phyloP scores from a whole-genome alignment of 2,329 filamentous ascomycete species.

The Trichoderma sp. region DNA sequence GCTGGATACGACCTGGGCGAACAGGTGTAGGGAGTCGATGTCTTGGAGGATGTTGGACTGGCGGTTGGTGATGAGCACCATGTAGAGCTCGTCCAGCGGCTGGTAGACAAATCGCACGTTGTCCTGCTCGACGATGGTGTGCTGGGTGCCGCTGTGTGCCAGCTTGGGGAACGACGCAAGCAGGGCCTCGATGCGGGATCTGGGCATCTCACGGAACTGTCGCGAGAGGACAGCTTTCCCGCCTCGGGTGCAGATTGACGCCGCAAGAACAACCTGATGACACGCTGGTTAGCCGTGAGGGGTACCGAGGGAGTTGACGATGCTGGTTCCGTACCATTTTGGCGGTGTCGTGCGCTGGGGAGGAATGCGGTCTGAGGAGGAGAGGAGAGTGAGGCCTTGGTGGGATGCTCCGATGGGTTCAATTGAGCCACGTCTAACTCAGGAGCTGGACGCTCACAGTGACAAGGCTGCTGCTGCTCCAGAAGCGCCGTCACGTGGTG shows the following conservation, averaged over 20 bases:
- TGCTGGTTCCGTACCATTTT: slow-evolving; percentile 45
- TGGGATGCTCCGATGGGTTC: slow-evolving; percentile 23
- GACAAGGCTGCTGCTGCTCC: slow-evolving; percentile 12
- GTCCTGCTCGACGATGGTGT: slow-evolving; percentile 98
- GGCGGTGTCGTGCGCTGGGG: slow-evolving; percentile 33
- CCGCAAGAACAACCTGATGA: slow-evolving; percentile 88
- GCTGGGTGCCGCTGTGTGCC: slow-evolving; percentile 91
- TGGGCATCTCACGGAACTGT: slow-evolving; percentile 96
- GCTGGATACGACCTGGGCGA: slow-evolving; percentile 94
- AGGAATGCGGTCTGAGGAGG: not conserved
- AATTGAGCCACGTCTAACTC: slow-evolving; percentile 30
- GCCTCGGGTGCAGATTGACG: slow-evolving; percentile 97
- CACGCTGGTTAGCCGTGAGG: slow-evolving; percentile 32
- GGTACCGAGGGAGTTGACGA: slow-evolving; percentile 45
- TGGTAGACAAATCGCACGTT: slow-evolving; percentile 99
- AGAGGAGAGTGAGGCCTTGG: slow-evolving; percentile 14
- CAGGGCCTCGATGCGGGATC: slow-evolving; percentile 93
- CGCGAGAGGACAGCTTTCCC: slow-evolving; percentile 98
- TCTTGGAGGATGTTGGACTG: slow-evolving; percentile 99
- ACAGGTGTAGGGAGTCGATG: slow-evolving; percentile 96
- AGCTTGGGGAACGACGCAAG: slow-evolving; percentile 98
- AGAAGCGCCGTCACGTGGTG: slow-evolving; percentile 23
- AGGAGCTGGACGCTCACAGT: slow-evolving; percentile 24
- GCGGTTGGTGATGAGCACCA: slow-evolving; percentile 98
- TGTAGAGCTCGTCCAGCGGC: slow-evolving; percentile 97